Percentiles rank a stretch among this genome's conserved stretches.
These are phyloP conservation scores for Wallacemonas collosoma DNA, from an alignment of 208 protist species.

Conservation along the genomic window DNA sequence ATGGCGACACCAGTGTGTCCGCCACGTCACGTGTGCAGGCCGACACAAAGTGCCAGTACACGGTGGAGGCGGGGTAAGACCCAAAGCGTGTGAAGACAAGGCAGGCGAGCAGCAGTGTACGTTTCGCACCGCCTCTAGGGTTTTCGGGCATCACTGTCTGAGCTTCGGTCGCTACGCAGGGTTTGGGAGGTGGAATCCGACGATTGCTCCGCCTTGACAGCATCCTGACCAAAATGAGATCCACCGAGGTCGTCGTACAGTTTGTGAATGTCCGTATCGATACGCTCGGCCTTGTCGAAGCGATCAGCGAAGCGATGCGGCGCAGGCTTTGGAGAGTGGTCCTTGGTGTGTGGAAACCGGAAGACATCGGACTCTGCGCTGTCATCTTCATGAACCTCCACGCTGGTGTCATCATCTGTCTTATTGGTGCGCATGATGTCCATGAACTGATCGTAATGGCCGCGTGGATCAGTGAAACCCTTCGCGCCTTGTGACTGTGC, in stretches of 20 bases:
- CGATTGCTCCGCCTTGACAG: neutral
- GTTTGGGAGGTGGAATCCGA: too few species aligned
- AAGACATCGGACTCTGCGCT: constrained; percentile 48
- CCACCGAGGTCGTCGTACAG: constrained; percentile 25
- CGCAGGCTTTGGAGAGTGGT: constrained; percentile 54
- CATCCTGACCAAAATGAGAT: neutral
- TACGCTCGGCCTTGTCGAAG: constrained; percentile 32
- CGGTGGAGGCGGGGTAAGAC: too few species aligned
- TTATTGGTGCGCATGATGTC: constrained; percentile 68
- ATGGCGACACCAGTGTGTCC: too few species aligned
- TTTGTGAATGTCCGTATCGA: constrained; percentile 43
- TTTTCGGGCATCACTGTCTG: too few species aligned
- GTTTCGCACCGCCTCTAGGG: too few species aligned
- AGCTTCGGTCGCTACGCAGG: too few species aligned
- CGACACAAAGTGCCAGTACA: too few species aligned
- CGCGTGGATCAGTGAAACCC: constrained; percentile 81
- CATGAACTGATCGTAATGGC: constrained; percentile 79
- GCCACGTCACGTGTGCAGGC: too few species aligned
- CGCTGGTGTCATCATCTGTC: constrained; percentile 37
- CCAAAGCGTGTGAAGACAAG: too few species aligned
- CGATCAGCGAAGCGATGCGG: constrained; percentile 28
- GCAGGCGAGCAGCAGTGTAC: too few species aligned
- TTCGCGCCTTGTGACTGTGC: constrained; percentile 73
- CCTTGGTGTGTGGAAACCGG: constrained; percentile 70
- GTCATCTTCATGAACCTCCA: constrained; percentile 70